Conservation (phyloP, 176 grass and related monocot species). For the Musa beccarii region DNA sequence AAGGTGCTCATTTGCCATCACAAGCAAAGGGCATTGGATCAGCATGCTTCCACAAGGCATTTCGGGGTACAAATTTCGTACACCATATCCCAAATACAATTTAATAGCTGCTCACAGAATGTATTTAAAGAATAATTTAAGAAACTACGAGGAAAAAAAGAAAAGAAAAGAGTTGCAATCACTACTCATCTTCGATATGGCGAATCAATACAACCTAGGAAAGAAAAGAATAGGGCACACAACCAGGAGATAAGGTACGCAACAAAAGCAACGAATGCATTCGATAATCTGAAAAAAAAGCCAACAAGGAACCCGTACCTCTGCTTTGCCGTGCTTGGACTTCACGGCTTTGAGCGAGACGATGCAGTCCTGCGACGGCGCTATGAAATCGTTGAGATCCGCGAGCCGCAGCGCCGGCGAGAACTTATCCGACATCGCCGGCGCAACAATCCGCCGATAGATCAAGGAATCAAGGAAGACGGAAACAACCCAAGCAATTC, state of each 20-base stretch:
- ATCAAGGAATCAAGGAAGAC: neutral
- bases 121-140: neutral
- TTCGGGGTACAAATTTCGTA: neutral
- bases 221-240: too few species aligned
- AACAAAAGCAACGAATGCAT: neutral
- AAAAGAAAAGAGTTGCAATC: neutral
- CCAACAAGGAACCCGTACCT: slow-evolving; percentile 1
- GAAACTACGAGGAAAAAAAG: neutral
- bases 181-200: neutral
- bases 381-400: slow-evolving; percentile 98
- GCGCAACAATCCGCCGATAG: neutral
- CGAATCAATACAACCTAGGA: neutral
- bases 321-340: slow-evolving; percentile 25
- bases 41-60: neutral
- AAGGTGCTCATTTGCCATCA: neutral
- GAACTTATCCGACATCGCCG: slow-evolving; percentile 73
- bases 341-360: slow-evolving; percentile 62
- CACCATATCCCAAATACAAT: neutral
- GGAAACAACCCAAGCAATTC: neutral
- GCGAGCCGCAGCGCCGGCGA: slow-evolving; percentile 81
- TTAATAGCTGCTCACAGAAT: neutral
- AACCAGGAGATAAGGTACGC: neutral
- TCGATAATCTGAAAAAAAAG: neutral
- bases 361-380: slow-evolving; percentile 88
- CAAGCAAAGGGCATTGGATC: too few species aligned